Evolutionary conservation across 208 protist species (phyloP), one percentile per base, ranked within the genome.

Genomic region (Trypanosoma rangeli): DNA sequence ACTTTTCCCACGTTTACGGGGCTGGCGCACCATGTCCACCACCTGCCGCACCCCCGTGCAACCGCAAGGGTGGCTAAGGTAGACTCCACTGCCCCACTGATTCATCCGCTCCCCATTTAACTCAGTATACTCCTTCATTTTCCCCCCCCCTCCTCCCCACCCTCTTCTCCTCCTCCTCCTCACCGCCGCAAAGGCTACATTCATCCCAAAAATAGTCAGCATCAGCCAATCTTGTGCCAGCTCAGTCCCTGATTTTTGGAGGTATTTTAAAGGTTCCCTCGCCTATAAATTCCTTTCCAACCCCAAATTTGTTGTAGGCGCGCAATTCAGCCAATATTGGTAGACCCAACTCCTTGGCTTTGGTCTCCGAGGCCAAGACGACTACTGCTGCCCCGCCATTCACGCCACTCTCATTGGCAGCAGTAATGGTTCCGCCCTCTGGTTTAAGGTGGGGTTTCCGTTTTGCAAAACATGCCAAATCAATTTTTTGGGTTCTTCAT

Each of bases 161-260:
- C 94, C 82, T 63, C 94, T 88, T 15, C 70, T 79, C 39, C 95
- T 95, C 20, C 85, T 94, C 7, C 97, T 69, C 20, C 92, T 73
- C n/a, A 99, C 96, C n/a, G 90, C 93, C 18, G 93, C 83, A 83
- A 99, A 99, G 52, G 98, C 97, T 84, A 99, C 98, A 83, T 99
- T 99, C 65, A 99, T 90, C 56, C 98, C 97, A 68, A 84, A 84
- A 98, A 57, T 85, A 92, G 76, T 96, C 87, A 24, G 98, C 79
- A 42, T 98, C 79, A 15, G 57, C 22, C 15, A 88, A 68, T 53
- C 77, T 73, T 8, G 98, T 37, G 60, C 65, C 62, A 1, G 78
- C 70, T 33, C 73, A 64, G 18, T 85, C 64, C 20, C 99, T 78
- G 22, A 95, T 81, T 46, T 90, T 92, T 20, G 89, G 85, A 31